Conservation (phyloP, 108 stramenopile species). For the Conticribra guillardii region DNA sequence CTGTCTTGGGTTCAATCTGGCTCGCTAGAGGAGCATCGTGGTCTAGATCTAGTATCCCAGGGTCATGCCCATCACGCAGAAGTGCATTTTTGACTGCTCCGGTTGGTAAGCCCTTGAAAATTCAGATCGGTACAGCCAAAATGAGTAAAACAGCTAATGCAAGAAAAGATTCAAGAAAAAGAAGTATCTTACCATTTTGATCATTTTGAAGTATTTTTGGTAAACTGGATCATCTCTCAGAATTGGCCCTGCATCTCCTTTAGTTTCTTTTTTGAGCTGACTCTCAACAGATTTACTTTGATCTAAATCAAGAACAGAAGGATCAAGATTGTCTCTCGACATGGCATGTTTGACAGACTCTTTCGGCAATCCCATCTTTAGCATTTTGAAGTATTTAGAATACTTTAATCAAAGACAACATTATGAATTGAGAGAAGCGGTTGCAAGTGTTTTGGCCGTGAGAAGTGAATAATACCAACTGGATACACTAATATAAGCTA, state of each 20-base stretch:
- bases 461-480: too few relatives aligned
- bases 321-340: slow-evolving; percentile 44
- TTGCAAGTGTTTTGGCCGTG: too few relatives aligned
- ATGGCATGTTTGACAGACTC: slow-evolving; percentile 18
- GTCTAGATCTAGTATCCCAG: slow-evolving; percentile 63
- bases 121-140: background rate
- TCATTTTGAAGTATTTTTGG: background rate
- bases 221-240: background rate
- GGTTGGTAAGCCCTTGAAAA: slow-evolving; percentile 47
- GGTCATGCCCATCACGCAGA: slow-evolving; percentile 67
- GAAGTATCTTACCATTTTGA: background rate
- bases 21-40: slow-evolving; percentile 23
- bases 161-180: background rate
- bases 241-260: background rate
- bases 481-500: slow-evolving; percentile 73
- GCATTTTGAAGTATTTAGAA: background rate
- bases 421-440: background rate
- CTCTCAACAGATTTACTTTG: slow-evolving; percentile 45
- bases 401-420: background rate
- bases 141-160: background rate
- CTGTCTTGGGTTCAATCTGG: too few relatives aligned
- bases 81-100: slow-evolving; percentile 73
- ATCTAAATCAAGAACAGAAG: slow-evolving; percentile 62
- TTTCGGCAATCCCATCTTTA: background rate
- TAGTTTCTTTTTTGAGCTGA: slow-evolving; percentile 34